Percentiles rank a stretch among this genome's conserved stretches.
phyloP scores from a whole-genome alignment of 768 basidiomycete genomes.

The Mycena kentingensis region DNA sequence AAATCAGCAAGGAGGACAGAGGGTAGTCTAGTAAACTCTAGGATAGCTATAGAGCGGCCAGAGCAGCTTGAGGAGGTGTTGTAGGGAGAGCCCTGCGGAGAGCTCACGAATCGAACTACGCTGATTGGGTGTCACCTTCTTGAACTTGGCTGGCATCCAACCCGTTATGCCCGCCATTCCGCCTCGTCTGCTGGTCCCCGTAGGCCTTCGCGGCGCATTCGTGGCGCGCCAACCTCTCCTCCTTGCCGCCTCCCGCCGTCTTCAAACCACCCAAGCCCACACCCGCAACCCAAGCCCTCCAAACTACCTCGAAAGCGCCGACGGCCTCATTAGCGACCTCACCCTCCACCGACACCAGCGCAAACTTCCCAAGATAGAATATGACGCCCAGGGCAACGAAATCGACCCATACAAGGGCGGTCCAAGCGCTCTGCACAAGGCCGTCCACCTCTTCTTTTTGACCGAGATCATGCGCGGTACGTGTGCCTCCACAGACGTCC shows the following conservation, averaged over 20 bases:
- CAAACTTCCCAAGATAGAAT: slow-evolving; percentile 24
- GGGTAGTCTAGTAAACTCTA: no score
- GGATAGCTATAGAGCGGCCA: no score
- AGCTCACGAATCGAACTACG: no score
- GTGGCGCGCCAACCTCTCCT: slow-evolving; percentile 24
- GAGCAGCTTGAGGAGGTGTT: no score
- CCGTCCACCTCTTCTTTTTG: slow-evolving; percentile 95
- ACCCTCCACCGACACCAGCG: slow-evolving; percentile 33
- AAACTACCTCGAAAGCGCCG: slow-evolving; percentile 31
- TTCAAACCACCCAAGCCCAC: slow-evolving; percentile 40
- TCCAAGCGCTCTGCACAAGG: slow-evolving; percentile 93
- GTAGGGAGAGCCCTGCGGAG: no score
- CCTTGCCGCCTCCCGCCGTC: slow-evolving; percentile 55
- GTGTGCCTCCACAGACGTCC: slow-evolving; percentile 26
- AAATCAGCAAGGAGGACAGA: no score
- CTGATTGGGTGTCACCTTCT: no score
- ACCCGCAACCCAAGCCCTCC: slow-evolving; percentile 30
- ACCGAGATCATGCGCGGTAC: slow-evolving; percentile 95
- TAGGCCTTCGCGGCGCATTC: slow-evolving; percentile 20
- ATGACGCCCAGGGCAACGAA: slow-evolving; percentile 51
- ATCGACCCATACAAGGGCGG: slow-evolving; percentile 74
- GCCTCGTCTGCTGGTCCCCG: slow-evolving; percentile 41
- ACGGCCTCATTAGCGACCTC: slow-evolving; percentile 40
- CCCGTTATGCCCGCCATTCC: slow-evolving; percentile 35
- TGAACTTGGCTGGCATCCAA: no score